phyloP scores from a whole-genome alignment of 208 protist species.

The Balamuthia mandrillaris region DNA sequence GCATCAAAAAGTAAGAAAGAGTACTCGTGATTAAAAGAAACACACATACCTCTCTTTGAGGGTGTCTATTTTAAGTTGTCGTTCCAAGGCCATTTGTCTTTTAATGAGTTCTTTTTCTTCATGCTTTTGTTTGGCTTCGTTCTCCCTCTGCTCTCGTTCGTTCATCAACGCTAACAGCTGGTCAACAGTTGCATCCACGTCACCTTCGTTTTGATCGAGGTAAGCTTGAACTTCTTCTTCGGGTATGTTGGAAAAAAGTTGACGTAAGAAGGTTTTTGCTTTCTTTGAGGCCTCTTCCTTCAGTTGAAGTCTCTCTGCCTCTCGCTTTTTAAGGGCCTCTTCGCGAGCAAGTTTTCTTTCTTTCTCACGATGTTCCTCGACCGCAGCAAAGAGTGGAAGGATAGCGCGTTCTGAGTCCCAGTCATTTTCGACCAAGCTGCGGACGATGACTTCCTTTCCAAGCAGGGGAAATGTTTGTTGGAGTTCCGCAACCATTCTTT shows the following conservation, averaged over 20 bases:
- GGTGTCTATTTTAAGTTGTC: not conserved
- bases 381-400: not conserved
- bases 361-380: not conserved
- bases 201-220: constrained; percentile 21
- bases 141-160: not conserved
- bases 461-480: not conserved
- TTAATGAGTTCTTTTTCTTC: not conserved
- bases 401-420: constrained; percentile 25
- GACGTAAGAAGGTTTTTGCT: not conserved
- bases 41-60: not conserved
- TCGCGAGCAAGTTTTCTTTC: no score
- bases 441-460: not conserved
- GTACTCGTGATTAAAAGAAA: no score
- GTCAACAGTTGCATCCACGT: not conserved
- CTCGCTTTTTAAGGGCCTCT: no score
- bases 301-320: no score
- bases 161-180: not conserved
- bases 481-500: not conserved
- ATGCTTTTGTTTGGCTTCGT: not conserved
- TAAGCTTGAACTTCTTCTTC: constrained; percentile 1
- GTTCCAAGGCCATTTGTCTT: not conserved
- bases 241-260: constrained; percentile 17
- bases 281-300: not conserved
- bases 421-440: not conserved
- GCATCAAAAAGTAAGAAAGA: no score